phyloP scores from a whole-genome alignment of 2,329 filamentous ascomycete genomes.

The Pyricularia pennisetigena region DNA sequence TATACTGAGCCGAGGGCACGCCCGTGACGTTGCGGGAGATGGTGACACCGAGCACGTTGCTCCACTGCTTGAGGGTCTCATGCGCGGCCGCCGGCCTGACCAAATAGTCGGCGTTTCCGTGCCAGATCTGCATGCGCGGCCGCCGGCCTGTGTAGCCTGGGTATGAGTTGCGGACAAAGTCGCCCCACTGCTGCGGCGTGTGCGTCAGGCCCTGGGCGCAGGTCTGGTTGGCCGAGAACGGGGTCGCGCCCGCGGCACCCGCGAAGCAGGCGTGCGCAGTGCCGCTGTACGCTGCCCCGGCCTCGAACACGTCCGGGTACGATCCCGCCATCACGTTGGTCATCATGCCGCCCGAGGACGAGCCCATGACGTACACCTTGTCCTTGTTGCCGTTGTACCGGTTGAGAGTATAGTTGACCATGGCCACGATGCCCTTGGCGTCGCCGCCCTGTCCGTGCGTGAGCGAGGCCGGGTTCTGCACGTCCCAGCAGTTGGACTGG shows the following conservation, averaged over 20 bases:
- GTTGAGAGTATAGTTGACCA: constrained; percentile 38
- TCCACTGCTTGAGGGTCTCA: constrained; percentile 35
- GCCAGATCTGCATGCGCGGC: constrained; percentile 27
- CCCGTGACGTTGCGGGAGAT: constrained; percentile 19
- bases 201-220: constrained; percentile 39
- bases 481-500: constrained; percentile 45
- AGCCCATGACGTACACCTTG: constrained; percentile 38
- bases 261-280: constrained; percentile 46
- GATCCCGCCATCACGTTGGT: constrained; percentile 41
- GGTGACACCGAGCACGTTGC: constrained; percentile 29
- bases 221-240: constrained; percentile 30
- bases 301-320: constrained; percentile 45
- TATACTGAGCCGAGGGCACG: constrained; percentile 24
- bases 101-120: constrained; percentile 29
- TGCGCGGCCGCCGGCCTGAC: constrained; percentile 10
- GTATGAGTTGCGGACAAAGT: constrained; percentile 32
- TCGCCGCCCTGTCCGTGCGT: constrained; percentile 40
- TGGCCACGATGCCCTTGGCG: constrained; percentile 34
- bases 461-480: constrained; percentile 35
- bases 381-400: constrained; percentile 36
- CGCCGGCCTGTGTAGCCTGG: constrained; percentile 34
- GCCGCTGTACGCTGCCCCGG: constrained; percentile 39
- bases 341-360: constrained; percentile 43
- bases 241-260: constrained; percentile 1
- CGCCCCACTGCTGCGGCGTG: constrained; percentile 27